These are phyloP conservation scores for Platanthera guangdongensis DNA, from an alignment of 106 monocot species.

Conservation along the genomic window DNA sequence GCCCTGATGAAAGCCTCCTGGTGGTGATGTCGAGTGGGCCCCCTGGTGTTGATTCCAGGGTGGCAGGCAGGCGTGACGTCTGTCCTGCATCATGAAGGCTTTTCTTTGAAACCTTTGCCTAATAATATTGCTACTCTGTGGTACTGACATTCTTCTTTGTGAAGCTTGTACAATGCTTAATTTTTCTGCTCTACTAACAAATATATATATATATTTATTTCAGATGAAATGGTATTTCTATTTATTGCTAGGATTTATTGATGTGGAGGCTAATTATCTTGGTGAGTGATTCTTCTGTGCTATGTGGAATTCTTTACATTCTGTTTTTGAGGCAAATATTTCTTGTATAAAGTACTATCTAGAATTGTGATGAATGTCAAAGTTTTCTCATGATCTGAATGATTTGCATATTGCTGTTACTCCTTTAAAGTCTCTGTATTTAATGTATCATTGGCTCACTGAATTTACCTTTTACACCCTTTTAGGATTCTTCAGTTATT, in stretches of 20 bases:
- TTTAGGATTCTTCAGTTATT: background rate
- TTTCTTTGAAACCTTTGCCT: background rate
- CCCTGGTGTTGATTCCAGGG: too few relatives aligned
- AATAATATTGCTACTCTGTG: background rate
- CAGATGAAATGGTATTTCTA: constrained; percentile 84
- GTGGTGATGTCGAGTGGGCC: too few relatives aligned
- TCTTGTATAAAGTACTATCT: background rate
- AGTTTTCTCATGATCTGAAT: background rate
- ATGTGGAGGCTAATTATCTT: constrained; percentile 72
- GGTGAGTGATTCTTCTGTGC: constrained; percentile 29
- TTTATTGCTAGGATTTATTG: constrained; percentile 44
- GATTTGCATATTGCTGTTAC: background rate
- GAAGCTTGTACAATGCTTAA: background rate
- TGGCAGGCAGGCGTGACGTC: too few relatives aligned
- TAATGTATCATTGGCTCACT: background rate
- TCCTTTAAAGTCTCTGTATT: too few relatives aligned
- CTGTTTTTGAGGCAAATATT: background rate
- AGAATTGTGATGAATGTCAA: background rate
- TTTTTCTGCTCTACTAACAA: background rate
- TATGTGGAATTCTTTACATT: background rate
- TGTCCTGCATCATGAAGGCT: background rate
- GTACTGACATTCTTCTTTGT: background rate
- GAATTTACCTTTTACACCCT: background rate
- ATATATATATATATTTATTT: background rate
- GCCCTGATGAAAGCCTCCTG: too few relatives aligned